Conservation (phyloP, 495 filamentous ascomycete genomes). For the Diplogelasinospora grovesii region DNA sequence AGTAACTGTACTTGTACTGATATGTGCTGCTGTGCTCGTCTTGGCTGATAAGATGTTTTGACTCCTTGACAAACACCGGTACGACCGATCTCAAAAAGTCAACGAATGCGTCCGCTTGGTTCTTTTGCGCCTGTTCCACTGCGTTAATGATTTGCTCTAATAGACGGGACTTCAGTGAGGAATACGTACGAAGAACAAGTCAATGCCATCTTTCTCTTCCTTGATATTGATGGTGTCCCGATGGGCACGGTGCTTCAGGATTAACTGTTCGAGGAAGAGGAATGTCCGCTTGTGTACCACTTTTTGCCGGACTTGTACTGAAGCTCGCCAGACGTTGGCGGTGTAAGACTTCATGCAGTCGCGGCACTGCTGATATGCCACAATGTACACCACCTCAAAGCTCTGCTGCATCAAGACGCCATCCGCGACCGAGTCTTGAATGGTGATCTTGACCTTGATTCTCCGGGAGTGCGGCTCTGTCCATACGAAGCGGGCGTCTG, state of each 20-base stretch:
- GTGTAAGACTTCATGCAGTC: constrained; percentile 94
- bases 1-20: constrained; percentile 88
- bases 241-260: constrained; percentile 88
- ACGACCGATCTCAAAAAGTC: constrained; percentile 81
- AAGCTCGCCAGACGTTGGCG: constrained; percentile 60
- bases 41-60: constrained; percentile 84
- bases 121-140: constrained; percentile 72
- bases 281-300: constrained; percentile 97
- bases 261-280: constrained; percentile 91
- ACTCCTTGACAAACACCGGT: constrained; percentile 74
- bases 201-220: constrained; percentile 85
- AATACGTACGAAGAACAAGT: constrained; percentile 97
- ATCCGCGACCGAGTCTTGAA: constrained; percentile 65
- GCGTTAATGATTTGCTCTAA: too few species aligned
- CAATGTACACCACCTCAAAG: constrained; percentile 89
- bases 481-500: constrained; percentile 96
- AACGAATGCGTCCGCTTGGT: constrained; percentile 87
- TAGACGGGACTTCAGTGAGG: too few species aligned
- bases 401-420: constrained; percentile 85
- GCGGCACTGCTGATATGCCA: constrained; percentile 81
- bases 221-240: constrained; percentile 95
- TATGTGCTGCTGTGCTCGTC: constrained; percentile 87
- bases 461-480: constrained; percentile 92
- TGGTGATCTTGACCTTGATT: constrained; percentile 85
- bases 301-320: constrained; percentile 87